Base-by-base conservation (phyloP, 208 protist genomes). In the Porcisia hertigi region DNA sequence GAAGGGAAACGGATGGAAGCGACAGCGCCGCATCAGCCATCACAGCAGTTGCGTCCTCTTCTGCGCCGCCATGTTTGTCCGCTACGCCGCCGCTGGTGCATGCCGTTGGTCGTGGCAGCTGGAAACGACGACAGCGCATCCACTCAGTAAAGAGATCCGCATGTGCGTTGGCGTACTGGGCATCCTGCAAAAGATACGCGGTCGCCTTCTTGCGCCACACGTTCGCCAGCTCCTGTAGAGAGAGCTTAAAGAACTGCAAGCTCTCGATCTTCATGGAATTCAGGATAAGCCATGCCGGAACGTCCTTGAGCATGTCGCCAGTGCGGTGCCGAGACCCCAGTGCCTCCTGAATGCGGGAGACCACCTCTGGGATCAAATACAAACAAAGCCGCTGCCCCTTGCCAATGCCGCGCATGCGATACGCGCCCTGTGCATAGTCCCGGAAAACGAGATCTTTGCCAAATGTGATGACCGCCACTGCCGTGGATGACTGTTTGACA, bases 371-470 rank as follows among this genome's bases (percentile, higher is more conserved):
- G 69, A 98, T 98, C 60, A 99, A 76, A 84, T 94, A 98, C 16
- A 99, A 84, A 39, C 92, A 84, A 75, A 98, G 92, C 9, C 88
- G 92, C 83, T 98, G 96, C 3, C 97, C 96, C 49, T 91, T 91
- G 63, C 94, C 96, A 45, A 99, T 97, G 30, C 97, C 97, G 49
- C 97, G 93, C 96, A 99, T 98, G 57, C 93, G 89, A 75, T 95
- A 97, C 60, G 93, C 90, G 16, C 88, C 95, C 73, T 98, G 96
- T 1, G 96, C 97, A 76, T 98, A 99, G 81, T 99, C 97, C 43
- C 97, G 91, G 76, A 98, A 98, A 5, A 95, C 96, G 77, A 99
- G 95, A 81, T 99, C 98, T 84, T 99, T 99, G 63, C 98, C 97
- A 23, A 99, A 72, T 1, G 98, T 99, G 55, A 98, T 82, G 36